Conservation (phyloP, 2,329 filamentous ascomycete genomes). For the Torrubiellomyces zombiae region DNA sequence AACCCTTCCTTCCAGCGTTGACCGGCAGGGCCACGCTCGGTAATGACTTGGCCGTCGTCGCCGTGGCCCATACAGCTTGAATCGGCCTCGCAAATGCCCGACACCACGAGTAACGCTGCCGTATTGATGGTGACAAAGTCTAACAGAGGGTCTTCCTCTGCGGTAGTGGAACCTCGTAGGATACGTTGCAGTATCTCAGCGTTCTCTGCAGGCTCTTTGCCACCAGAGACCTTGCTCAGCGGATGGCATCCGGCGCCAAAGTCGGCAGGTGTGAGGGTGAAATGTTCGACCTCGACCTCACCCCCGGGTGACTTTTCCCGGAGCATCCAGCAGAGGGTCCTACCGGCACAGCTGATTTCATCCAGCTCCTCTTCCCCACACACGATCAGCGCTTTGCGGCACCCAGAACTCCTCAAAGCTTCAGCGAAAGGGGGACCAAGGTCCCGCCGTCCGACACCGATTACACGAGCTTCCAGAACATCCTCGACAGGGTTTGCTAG, state of each 20-base stretch:
- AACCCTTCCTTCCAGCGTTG: constrained; percentile 92
- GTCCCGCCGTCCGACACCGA: constrained; percentile 81
- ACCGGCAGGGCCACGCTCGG: constrained; percentile 68
- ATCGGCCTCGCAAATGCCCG: constrained; percentile 75
- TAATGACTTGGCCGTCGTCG: constrained; percentile 66
- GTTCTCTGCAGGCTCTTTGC: constrained; percentile 75
- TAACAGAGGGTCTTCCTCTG: constrained; percentile 65
- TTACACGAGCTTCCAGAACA: constrained; percentile 69
- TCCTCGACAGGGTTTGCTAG: constrained; percentile 81
- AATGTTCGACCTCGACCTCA: constrained; percentile 49
- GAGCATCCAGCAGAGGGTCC: constrained; percentile 78
- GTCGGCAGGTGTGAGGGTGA: constrained; percentile 65
- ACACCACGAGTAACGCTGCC: constrained; percentile 69
- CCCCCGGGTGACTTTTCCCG: constrained; percentile 25
- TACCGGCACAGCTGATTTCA: constrained; percentile 82
- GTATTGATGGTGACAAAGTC: constrained; percentile 93
- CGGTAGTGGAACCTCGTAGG: constrained; percentile 54
- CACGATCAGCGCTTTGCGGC: constrained; percentile 72
- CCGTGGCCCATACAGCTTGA: constrained; percentile 62
- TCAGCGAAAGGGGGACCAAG: constrained; percentile 82
- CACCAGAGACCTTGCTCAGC: constrained; percentile 62
- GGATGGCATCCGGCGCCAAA: constrained; percentile 69
- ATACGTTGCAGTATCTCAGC: constrained; percentile 68
- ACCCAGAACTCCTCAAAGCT: constrained; percentile 59
- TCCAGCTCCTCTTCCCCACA: constrained; percentile 92